Evolutionary conservation across 495 filamentous ascomycete species (phyloP), one percentile per base, ranked within the genome.

Genomic region (Hapsidospora chrysogenum): DNA sequence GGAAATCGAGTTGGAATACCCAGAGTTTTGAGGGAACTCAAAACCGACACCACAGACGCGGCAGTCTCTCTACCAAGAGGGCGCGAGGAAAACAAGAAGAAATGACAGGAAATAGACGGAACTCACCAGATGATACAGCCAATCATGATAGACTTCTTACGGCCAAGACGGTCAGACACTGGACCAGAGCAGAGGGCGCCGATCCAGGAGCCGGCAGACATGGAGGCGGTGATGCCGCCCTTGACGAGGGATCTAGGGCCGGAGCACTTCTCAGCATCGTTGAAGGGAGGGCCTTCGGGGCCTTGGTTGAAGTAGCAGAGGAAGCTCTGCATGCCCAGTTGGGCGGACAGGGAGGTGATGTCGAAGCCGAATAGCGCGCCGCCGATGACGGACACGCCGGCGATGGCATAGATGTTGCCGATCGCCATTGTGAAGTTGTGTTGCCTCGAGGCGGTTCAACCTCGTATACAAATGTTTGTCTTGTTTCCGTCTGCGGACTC

Each of bases 141-240:
- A 41, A 85, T 63, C 57, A 75, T 72, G 25, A 86, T 77, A 28
- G 79, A 72, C 50, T 29, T 16, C 47, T 76, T 76, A 33, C 80
- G 72, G 11, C 74, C 78, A 45, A 69, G 66, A 35, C 59, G 63
- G 51, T 85, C 80, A 17, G 76, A 74, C 44, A 83, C 49, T 53
- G 68, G 80, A 29, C 70, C 72, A 3, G 74, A 77, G 9, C 48
- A 38, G 4, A 85, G 61, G 13, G 78, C 74, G 30, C 78, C 80
- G 22, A 80, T 43, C n/a, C 82, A 57, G 15, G 77, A 81, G n/a
- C 80, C 80, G 23, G 76, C 68, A 16, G 81, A 77, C 65, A 86
- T 80, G n/a, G 79, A 58, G 26, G 60, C 61, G 8, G 73, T 77
- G 49, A 78, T 78, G 27, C 60, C 71, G 11, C 73, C 74, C 55